These are phyloP conservation scores for Colletotrichum sidae DNA, from an alignment of 2,329 filamentous ascomycete genomes.

Conservation along the genomic window DNA sequence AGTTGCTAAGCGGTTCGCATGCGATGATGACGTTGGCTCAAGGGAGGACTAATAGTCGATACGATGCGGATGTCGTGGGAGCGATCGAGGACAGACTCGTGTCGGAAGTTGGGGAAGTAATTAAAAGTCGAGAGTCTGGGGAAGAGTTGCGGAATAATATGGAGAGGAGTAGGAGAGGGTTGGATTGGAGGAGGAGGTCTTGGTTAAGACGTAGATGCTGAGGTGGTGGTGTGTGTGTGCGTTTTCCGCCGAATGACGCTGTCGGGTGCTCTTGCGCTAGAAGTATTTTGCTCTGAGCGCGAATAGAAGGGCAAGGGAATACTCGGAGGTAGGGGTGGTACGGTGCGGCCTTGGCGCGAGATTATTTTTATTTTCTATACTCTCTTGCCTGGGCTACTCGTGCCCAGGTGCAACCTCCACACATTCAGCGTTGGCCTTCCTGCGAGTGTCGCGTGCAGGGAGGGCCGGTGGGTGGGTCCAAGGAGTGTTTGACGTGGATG, in stretches of 20 bases:
- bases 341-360: constrained; percentile 34
- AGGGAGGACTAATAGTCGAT: neutral
- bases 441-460: constrained; percentile 33
- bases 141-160: constrained; percentile 15
- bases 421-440: neutral
- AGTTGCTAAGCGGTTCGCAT: constrained; percentile 8
- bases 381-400: neutral
- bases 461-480: constrained; percentile 18
- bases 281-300: constrained; percentile 8
- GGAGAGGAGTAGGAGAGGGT: constrained; percentile 13
- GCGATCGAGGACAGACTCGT: constrained; percentile 21
- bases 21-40: constrained; percentile 5
- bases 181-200: constrained; percentile 16
- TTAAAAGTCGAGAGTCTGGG: constrained; percentile 27
- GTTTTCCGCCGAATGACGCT: constrained; percentile 38
- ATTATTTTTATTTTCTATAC: constrained; percentile 21
- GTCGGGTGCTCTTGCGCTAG: constrained; percentile 20
- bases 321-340: constrained; percentile 31
- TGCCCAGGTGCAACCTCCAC: constrained; percentile 2
- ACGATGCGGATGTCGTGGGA: neutral
- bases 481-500: constrained; percentile 5
- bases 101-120: constrained; percentile 19
- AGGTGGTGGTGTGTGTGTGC: constrained; percentile 30
- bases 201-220: constrained; percentile 19
- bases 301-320: constrained; percentile 22